Evolutionary conservation across 2,329 filamentous ascomycete genomes (phyloP), one percentile per base, ranked within the genome.

Genomic region (Phialemoniopsis sp.): DNA sequence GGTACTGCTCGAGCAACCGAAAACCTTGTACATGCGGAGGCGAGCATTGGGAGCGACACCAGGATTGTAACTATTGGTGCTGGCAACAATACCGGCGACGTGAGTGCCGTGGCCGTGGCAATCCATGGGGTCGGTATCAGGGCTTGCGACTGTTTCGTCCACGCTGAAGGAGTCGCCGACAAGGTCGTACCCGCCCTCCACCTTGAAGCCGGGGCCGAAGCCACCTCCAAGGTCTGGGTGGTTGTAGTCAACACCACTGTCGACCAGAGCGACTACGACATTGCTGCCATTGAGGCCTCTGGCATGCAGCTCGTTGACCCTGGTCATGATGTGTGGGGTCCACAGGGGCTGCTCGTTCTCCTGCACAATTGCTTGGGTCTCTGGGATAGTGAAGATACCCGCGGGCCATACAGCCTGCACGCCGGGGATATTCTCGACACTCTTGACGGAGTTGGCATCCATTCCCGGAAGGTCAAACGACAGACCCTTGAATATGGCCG

Each of bases 191-290:
- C 72, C 72, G 42, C 63, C 64, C 8, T 60, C 57, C 12, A 77
- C 62, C 19, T 72, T 58, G 46, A 63, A 73, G 1, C 69, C 71
- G n/a, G 59, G 47, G 4, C 73, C 73, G 44, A 76, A 76, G 38
- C 72, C 69, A 5, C 72, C 72, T 12, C 73, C 73, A 2, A 78
- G 63, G 9, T 68, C 68, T 8, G 70, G 70, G 42, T 73, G 72
- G 10, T 50, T 60, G 48, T 76, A 76, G 49, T 77, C 73, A 21
- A 75, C 56, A 10, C 55, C 53, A 1, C 47, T 52, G 43, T 70
- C 63, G 34, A 70, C 53, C 17, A 72, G 50, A 8, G 56, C 67
- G 14, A 74, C 57, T 18, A 59, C 60, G 29, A 68, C 49, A 1
- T 69, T 68, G 33, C 66, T 61, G 14, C 71, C 70, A 2, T 61